Conservation (phyloP, 192 early-diverging fungal species). For the Backusella tarrabulga region DNA sequence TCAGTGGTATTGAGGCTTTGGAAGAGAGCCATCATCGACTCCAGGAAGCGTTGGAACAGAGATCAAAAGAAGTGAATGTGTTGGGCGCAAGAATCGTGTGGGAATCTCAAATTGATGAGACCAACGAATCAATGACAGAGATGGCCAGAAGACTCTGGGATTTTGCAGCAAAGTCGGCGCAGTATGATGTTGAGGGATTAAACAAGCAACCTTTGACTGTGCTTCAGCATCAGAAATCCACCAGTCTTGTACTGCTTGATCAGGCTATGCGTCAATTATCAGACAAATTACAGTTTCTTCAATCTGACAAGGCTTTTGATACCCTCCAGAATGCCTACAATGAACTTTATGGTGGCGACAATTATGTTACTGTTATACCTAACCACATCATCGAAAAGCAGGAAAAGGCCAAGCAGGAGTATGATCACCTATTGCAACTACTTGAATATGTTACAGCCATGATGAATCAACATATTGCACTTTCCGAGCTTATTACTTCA, state of each 20-base stretch:
- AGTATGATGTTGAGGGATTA: slow-evolving; percentile 14
- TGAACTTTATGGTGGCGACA: background rate
- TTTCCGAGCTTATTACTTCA: slow-evolving; percentile 12
- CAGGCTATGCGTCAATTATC: background rate
- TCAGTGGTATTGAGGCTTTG: slow-evolving; percentile 22
- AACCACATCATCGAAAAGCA: slow-evolving; percentile 20
- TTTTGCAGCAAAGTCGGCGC: slow-evolving; percentile 25
- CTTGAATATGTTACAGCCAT: slow-evolving; percentile 14
- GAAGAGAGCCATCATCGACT: slow-evolving; percentile 15
- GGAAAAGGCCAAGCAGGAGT: slow-evolving; percentile 11
- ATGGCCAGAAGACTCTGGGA: slow-evolving; percentile 22
- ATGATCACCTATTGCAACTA: background rate
- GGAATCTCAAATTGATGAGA: slow-evolving; percentile 16
- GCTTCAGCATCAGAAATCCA: background rate
- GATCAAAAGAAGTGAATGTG: slow-evolving; percentile 13
- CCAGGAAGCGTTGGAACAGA: background rate
- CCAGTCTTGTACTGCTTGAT: background rate
- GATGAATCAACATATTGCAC: slow-evolving; percentile 12
- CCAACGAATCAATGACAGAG: slow-evolving; percentile 3
- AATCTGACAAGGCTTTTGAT: background rate
- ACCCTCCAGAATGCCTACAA: background rate
- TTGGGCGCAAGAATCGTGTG: slow-evolving; percentile 9
- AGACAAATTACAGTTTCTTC: background rate
- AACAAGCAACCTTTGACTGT: background rate
- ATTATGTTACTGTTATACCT: background rate